Base-by-base conservation (phyloP, 805 yeast genomes). In the Suhomyces pyralidae region DNA sequence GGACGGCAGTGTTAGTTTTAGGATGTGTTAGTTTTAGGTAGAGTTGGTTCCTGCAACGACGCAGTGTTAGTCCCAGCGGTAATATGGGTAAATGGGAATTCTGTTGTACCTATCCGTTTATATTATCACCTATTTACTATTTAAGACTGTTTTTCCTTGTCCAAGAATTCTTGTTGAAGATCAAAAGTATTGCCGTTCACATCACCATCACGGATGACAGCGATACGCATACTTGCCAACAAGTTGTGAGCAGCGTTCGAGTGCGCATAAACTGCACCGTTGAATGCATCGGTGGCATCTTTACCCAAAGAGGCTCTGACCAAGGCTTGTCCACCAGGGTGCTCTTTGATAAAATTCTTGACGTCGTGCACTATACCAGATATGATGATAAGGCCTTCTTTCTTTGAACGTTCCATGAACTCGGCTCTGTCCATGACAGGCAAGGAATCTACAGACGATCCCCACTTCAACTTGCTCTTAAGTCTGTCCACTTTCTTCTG, bases 241-340 rank as follows among this genome's bases (percentile, higher is more conserved):
- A 88, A 73, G 69, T 88, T 88, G 68, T 86, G 91, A 20, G 94
- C 96, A 55, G 96, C 94, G 61, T 88, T 88, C 7, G 93, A 85
- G 65, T 88, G 96, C 10, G 88, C 83, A 64, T 88, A 88, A 28
- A 88, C 94, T 65, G 90, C 92, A 66, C 96, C 96, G 65, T 86
- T 85, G 77, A 88, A 88, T 1, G 92, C 94, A 65, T 80, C 81
- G 12, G 93, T 85, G 25, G 93, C 93, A 68, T 88, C 94, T 67
- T 86, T 88, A 62, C 93, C 92, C 55, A 81, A 71, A 2, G 92
- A 84, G 32, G 91, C 84, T 60, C 81, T 78, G 47, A 88, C 70
- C 56, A 88, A 73, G 46, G 90, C 84, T 65, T 81, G 83, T 59
- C 96, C 96, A 79, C 96, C 96, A 58, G 96, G 96, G 66, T 88